These are phyloP conservation scores for Boletellus ananiceps DNA, from an alignment of 768 basidiomycete species.

Conservation along the genomic window DNA sequence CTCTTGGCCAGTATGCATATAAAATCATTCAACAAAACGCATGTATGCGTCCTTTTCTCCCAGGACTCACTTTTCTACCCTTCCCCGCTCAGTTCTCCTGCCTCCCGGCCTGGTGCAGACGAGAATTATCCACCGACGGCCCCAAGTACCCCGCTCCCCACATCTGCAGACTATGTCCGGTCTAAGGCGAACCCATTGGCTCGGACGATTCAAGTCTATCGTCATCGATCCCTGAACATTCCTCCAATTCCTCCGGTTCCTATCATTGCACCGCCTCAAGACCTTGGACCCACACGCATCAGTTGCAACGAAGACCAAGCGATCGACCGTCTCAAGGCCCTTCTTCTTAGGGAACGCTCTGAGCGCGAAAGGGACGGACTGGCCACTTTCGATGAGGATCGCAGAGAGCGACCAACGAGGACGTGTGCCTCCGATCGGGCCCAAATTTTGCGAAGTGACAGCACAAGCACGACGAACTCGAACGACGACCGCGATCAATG, in stretches of 20 bases:
- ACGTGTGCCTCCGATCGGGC: background rate
- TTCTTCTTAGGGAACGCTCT: conserved; percentile 39
- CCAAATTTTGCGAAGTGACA: conserved; percentile 3
- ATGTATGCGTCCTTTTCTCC: conserved; percentile 5
- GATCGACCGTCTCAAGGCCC: conserved; percentile 38
- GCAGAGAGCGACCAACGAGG: background rate
- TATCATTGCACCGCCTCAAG: conserved; percentile 51
- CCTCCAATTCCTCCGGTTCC: conserved; percentile 35
- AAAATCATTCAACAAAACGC: background rate
- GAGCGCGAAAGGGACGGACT: conserved; percentile 36
- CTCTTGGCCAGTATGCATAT: background rate
- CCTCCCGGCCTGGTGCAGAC: background rate
- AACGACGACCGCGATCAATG: conserved; percentile 9
- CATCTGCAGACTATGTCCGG: conserved; percentile 17
- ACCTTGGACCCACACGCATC: conserved; percentile 21
- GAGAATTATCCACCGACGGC: conserved; percentile 17
- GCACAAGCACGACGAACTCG: conserved; percentile 8
- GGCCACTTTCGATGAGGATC: conserved; percentile 6
- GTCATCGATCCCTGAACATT: background rate
- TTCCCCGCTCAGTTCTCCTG: conserved; percentile 4
- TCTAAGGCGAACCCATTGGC: conserved; percentile 22
- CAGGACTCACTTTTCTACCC: conserved; percentile 9
- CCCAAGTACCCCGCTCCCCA: conserved; percentile 25
- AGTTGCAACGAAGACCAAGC: conserved; percentile 38
- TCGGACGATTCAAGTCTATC: conserved; percentile 17